Percentiles rank a stretch among this genome's conserved stretches.
Conservation (phyloP, 805 yeast species). For the Vanderwaltozyma verrucispora region DNA sequence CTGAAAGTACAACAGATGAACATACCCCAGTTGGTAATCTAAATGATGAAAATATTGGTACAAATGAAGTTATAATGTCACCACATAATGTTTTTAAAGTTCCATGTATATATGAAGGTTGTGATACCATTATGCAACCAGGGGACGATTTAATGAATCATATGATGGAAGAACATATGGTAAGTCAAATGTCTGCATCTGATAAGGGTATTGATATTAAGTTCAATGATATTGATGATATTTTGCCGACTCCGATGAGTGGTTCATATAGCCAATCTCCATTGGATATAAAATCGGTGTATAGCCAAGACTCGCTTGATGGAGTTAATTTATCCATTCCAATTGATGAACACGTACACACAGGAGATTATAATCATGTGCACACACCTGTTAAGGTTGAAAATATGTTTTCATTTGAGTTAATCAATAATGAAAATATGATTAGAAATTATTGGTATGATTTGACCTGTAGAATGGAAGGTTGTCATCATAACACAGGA, state of each 20-base stretch:
- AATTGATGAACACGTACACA: background rate
- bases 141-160: conserved; percentile 12
- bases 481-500: conserved; percentile 1
- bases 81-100: conserved; percentile 1
- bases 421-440: conserved; percentile 1
- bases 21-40: background rate
- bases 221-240: background rate
- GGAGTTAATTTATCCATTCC: no score
- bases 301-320: no score
- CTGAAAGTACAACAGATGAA: background rate
- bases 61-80: background rate
- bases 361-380: background rate
- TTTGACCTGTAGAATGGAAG: conserved; percentile 8
- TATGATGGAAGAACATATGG: conserved; percentile 11
- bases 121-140: conserved; percentile 5
- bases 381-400: background rate
- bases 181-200: conserved; percentile 6
- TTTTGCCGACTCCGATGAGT: conserved; percentile 2
- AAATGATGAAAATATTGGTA: background rate
- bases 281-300: background rate
- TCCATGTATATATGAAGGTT: conserved; percentile 12
- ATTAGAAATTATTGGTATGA: conserved; percentile 8
- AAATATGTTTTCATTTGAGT: conserved; percentile 1
- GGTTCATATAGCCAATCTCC: background rate
- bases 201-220: background rate